Evolutionary conservation across 305 asterid species (phyloP), one percentile per base, ranked within the genome.

Genomic region (Solanum hybrid): DNA sequence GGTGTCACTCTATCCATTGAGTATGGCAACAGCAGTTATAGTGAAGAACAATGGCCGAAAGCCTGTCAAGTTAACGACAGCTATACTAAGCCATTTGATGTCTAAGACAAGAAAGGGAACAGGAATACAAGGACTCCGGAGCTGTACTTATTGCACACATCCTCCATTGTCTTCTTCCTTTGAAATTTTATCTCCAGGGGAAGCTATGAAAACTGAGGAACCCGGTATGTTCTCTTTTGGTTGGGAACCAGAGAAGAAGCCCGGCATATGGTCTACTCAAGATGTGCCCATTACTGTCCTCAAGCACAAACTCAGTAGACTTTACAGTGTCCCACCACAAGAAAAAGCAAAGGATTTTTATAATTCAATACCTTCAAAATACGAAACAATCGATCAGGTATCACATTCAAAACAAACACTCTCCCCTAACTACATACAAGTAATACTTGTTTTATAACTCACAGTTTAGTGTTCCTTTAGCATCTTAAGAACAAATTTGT

Each of bases 341-440:
- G 93, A 94, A 84, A 92, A 96, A 88, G 86, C 92, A 5, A 91
- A 94, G 40, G 86, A 87, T 2, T 96, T 94, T 85, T 93, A 93
- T 35, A 89, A 93, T 69, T 92, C 92, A 31, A 42, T 90, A 27
- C 96, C 98, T 64, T 95, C 99, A 76, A 95, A 94, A 88, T 96
- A 93, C 32, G 99, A 96, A 88, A 84, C 91, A 80, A 93, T 95
- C 8, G 99, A 96, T 93, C 97, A 95, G 98, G 97, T 95, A 88
- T 20, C 38, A n/a, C 87, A 60, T 40, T 81, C 6, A 80, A 87
- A 64, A 88, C 72, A 10, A 26, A 40, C 5, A 24, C 86, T 37
- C 64, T 79, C 64, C 86, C 64, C 64, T 26, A 75, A 81, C 36
- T 26, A 27, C 37, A 81, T 40, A 16, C 17, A 34, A 78, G 51